Conservation (phyloP, 1,139 yeast genomes). For the Saccharomyces hybrid region DNA sequence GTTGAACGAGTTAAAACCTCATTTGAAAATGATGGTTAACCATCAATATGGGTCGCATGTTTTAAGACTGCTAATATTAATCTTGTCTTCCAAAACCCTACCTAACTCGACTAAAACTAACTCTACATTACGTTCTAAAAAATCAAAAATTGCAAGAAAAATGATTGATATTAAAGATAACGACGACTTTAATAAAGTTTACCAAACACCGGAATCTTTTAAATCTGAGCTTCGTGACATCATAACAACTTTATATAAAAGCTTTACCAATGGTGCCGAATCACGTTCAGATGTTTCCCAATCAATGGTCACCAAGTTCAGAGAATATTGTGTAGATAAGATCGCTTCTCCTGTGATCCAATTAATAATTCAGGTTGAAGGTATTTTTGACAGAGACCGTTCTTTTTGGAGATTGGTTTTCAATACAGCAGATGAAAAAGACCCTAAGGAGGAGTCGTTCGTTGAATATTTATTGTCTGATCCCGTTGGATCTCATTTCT, state of each 20-base stretch:
- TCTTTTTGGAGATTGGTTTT: conserved; percentile 53
- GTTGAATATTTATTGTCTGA: conserved; percentile 80
- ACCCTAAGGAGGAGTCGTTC: conserved; percentile 67
- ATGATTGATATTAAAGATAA: conserved; percentile 83
- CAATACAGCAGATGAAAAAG: conserved; percentile 40
- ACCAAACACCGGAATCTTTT: conserved; percentile 68
- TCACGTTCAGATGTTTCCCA: conserved; percentile 28
- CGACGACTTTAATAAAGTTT: conserved; percentile 56
- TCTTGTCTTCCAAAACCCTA: conserved; percentile 68
- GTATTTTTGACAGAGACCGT: conserved; percentile 64
- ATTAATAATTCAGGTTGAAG: conserved; percentile 73
- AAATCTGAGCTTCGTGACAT: conserved; percentile 50
- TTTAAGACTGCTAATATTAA: conserved; percentile 60
- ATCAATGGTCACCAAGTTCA: conserved; percentile 37
- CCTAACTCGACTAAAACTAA: conserved; percentile 72
- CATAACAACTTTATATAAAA: conserved; percentile 33
- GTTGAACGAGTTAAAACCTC: conserved; percentile 60
- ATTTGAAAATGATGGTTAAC: conserved; percentile 49
- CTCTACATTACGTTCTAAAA: conserved; percentile 75
- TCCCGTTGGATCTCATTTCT: conserved; percentile 85
- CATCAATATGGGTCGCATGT: conserved; percentile 90
- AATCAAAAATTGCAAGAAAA: conserved; percentile 83
- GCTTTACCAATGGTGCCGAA: conserved; percentile 34
- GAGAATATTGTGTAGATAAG: conserved; percentile 72
- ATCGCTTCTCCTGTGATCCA: conserved; percentile 86